A percentile compares a stretch with the other conserved stretches of the same genome.
phyloP scores from a whole-genome alignment of 2,329 filamentous ascomycete genomes.

The Pseudonectria buxi region DNA sequence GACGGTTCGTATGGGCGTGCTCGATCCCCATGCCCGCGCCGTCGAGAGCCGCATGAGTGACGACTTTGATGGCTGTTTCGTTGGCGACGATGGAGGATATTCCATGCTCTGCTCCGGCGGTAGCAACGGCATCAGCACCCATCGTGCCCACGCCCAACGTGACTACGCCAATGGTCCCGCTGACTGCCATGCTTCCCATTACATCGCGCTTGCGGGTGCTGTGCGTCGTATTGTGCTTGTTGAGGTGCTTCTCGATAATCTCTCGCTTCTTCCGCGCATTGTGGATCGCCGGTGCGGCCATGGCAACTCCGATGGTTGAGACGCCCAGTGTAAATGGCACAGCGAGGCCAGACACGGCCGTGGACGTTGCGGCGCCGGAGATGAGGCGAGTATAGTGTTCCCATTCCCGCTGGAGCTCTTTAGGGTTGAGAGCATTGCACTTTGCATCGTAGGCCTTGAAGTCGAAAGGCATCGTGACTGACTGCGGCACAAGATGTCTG shows the following conservation, averaged over 20 bases:
- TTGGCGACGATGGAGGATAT: conserved; percentile 22
- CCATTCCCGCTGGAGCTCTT: conserved; percentile 35
- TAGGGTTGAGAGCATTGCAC: conserved; percentile 28
- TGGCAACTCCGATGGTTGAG: conserved; percentile 31
- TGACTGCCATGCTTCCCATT: conserved; percentile 31
- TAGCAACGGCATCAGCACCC: conserved; percentile 30
- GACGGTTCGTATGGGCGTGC: conserved; percentile 27
- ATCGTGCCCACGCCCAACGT: conserved; percentile 30
- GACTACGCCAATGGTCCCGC: conserved; percentile 29
- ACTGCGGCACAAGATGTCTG: no score
- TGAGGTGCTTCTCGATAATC: conserved; percentile 33
- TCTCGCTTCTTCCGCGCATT: conserved; percentile 36
- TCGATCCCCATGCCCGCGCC: conserved; percentile 29
- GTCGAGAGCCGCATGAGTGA: conserved; percentile 30
- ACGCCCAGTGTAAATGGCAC: conserved; percentile 33
- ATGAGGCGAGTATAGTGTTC: conserved; percentile 37
- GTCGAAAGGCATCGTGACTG: conserved; percentile 31
- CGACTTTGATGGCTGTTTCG: conserved; percentile 29
- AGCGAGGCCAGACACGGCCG: conserved; percentile 32
- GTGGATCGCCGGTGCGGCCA: conserved; percentile 33
- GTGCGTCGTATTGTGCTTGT: conserved; percentile 26
- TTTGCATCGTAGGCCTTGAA: conserved; percentile 34
- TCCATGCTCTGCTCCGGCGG: conserved; percentile 29
- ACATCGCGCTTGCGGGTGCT: conserved; percentile 35
- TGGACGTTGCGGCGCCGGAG: conserved; percentile 32